These are phyloP conservation scores for Sextonia rubra DNA, from an alignment of 164 flowering plant species.

Conservation along the genomic window DNA sequence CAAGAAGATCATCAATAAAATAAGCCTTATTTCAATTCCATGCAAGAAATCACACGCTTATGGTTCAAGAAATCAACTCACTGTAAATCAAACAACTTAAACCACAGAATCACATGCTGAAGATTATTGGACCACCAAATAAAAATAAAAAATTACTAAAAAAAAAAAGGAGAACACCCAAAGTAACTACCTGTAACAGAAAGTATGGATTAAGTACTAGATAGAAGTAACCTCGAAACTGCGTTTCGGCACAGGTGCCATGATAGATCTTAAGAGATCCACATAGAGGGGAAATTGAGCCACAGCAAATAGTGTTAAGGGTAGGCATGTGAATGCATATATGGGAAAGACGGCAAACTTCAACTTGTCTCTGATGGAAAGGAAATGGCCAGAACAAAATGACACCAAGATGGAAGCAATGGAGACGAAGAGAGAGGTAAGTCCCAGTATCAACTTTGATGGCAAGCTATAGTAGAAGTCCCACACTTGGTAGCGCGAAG, in stretches of 20 bases:
- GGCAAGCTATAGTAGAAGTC: not conserved
- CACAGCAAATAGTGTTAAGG: not conserved
- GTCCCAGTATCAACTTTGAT: not conserved
- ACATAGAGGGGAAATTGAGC: slow-evolving; percentile 4
- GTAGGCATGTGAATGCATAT: not conserved
- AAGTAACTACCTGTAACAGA: too few relatives aligned
- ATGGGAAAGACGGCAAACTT: not conserved
- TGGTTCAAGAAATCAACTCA: too few relatives aligned
- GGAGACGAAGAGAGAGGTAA: slow-evolving; percentile 4
- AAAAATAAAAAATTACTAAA: too few relatives aligned
- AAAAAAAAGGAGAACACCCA: too few relatives aligned
- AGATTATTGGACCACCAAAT: too few relatives aligned
- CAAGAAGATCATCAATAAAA: too few relatives aligned
- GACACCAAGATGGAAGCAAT: slow-evolving; percentile 8
- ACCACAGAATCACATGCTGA: too few relatives aligned
- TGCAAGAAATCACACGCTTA: too few relatives aligned
- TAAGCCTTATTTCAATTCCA: too few relatives aligned
- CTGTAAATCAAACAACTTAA: too few relatives aligned
- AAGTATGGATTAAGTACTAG: not conserved
- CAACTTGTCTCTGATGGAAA: slow-evolving; percentile 2
- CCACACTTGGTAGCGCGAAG: not conserved
- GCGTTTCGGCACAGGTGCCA: not conserved
- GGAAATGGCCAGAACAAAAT: slow-evolving; percentile 14
- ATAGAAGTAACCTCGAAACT: not conserved
- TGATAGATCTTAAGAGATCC: not conserved